These are phyloP conservation scores for Sinapis alba DNA, from an alignment of 441 rosid genomes.

Conservation along the genomic window DNA sequence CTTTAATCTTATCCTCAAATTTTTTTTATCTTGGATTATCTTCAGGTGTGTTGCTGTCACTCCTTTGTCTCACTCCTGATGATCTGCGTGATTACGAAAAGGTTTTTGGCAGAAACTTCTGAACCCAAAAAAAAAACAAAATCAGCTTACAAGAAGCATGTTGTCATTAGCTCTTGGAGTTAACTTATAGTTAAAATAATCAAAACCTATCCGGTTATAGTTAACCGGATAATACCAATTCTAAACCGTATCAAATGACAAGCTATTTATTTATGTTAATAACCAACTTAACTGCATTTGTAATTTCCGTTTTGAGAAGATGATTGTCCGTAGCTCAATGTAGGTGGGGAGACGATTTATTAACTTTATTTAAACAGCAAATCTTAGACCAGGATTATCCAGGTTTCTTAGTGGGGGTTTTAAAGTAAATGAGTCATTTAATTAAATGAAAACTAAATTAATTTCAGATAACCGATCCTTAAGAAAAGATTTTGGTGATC, in stretches of 20 bases:
- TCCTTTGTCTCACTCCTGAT: not conserved
- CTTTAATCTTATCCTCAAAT: not conserved
- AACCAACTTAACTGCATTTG: not conserved
- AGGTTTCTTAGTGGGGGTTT: too few relatives aligned
- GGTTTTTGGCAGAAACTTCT: not conserved
- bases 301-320: not conserved
- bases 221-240: not conserved
- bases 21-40: not conserved
- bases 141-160: not conserved
- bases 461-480: too few relatives aligned
- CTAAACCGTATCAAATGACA: not conserved
- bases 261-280: not conserved
- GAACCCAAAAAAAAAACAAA: not conserved
- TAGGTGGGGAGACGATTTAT: not conserved
- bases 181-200: not conserved
- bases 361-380: not conserved
- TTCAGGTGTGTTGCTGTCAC: not conserved
- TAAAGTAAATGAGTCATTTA: too few relatives aligned
- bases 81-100: not conserved
- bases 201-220: not conserved
- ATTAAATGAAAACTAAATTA: too few relatives aligned
- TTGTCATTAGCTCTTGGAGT: not conserved
- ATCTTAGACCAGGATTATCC: too few relatives aligned
- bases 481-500: too few relatives aligned
- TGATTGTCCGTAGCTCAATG: not conserved